Base-by-base conservation (phyloP, 768 basidiomycete species). In the Cyclocybe aegerita region DNA sequence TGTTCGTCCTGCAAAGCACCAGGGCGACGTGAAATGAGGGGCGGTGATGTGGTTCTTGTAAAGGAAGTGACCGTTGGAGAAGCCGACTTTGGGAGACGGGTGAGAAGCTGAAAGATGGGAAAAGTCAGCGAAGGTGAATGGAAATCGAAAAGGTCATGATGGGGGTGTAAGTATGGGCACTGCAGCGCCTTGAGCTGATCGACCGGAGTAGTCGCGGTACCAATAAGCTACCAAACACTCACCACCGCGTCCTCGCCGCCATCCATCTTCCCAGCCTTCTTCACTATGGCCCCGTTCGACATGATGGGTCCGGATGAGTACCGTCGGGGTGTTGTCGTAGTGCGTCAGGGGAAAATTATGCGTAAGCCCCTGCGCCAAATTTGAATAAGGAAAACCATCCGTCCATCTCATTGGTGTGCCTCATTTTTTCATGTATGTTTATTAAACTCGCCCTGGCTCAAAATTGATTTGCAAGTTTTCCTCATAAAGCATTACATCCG, bases 41-140 rank as follows among this genome's bases (percentile, higher is more conserved):
- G 58, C 41, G 60, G 62, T 29, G 65, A 63, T 29, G 62, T 55
- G 23, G 63, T 54, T 52, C 63, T 58, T 33, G 60, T 59, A 48
- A 54, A 54, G 39, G 61, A 53, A 56, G 59, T 29, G 36, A 57
- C 49, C 40, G 63, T 51, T 23, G 47, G 49, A 30, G 55, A 54
- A 8, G 57, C 39, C 34, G 64, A 60, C 43, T 55, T 50, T 36
- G 60, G 60, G 51, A 52, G 48, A 54, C 55, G 56, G 46, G 57
- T 55, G 36, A 55, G 56, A 39, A 48, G 43, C 53, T 57, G 49
- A 52, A 34, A 33, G 34, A 14, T 35, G 37, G 53, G 54, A 41
- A 31, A 39, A 49, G 35, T 46, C 15, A 16, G 35, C 39, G 31
- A 33, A 43, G 31, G 30, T 43, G 14, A 42, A 16, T 12, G 16